Evolutionary conservation across 306 rosid genomes (phyloP), one percentile per base, ranked within the genome.

Genomic region (Amphicarpaea edgeworthii): DNA sequence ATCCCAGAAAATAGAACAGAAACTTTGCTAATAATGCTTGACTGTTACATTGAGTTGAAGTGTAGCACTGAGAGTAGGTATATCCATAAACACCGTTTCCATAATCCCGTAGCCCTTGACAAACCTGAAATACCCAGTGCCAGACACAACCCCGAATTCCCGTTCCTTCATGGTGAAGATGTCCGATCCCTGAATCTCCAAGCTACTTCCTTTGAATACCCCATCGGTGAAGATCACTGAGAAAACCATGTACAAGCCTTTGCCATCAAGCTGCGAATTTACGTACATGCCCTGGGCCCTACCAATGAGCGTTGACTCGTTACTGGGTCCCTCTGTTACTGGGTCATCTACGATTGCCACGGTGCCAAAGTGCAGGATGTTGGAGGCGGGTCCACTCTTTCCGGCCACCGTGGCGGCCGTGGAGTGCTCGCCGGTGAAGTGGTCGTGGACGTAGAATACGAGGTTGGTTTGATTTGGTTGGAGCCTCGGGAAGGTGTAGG

Each of bases 121-220:
- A 71, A 85, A 89, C 51, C 91, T 81, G 72, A 89, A 89, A 62
- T 60, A 77, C 53, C 91, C 93, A 5, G 93, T 89, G 12, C 94
- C 94, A 0, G 94, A 89, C 11, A 85, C 90, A 26, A 89, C 68
- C 2, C 87, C 87, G 0, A 85, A 85, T 59, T 90, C 90, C 4
- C 87, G 70, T 54, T 82, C 68, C 68, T 84, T 76, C 84, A 63
- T 9, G 0, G 77, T 12, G 68, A 80, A 84, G 4, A 85, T 42
- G 64, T 87, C 90, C 12, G 87, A 67, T 6, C 91, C 91, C 67
- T 87, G 94, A 73, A 87, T 85, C 79, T 87, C 88, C 85, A 87
- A 75, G 38, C 42, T 87, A 66, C 94, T 89, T 46, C 91, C 91
- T 68, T 47, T 72, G 79, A 66, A 87, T 21, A 78, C 79, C 6